A percentile compares a stretch with the other conserved stretches of the same genome.
These are phyloP conservation scores for Amauroascus verrucosus DNA, from an alignment of 2,329 filamentous ascomycete genomes.

Conservation along the genomic window DNA sequence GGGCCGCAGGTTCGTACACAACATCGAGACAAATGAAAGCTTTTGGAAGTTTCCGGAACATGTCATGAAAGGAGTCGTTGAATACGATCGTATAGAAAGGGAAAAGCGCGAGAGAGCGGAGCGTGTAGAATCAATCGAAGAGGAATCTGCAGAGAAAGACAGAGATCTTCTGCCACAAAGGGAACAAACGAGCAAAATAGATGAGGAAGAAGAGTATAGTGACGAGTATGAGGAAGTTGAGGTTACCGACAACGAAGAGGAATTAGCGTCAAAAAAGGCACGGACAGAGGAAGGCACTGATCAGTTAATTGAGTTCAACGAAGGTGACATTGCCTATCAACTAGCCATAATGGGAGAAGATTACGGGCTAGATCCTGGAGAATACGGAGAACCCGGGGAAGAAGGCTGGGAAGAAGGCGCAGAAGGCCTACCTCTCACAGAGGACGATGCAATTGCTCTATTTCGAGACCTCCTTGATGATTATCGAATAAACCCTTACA, in stretches of 20 bases:
- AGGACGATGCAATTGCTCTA: conserved; percentile 63
- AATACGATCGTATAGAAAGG: conserved; percentile 62
- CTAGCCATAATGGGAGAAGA: conserved; percentile 78
- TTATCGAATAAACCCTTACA: conserved; percentile 71
- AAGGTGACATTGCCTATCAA: conserved; percentile 90
- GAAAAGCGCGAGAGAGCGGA: conserved; percentile 52
- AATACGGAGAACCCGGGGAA: conserved; percentile 56
- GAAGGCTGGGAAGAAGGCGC: conserved; percentile 50
- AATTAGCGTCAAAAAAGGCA: conserved; percentile 42
- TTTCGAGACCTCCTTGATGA: conserved; percentile 85
- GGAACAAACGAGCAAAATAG: conserved; percentile 5
- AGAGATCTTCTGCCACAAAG: conserved; percentile 7
- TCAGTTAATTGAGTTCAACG: conserved; percentile 65
- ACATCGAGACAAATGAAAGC: conserved; percentile 73
- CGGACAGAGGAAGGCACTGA: conserved; percentile 43
- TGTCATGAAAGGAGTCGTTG: conserved; percentile 61
- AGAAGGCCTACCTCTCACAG: conserved; percentile 59
- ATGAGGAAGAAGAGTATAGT: conserved; percentile 41
- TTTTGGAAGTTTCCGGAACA: conserved; percentile 92
- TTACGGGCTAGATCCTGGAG: conserved; percentile 67
- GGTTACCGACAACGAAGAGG: conserved; percentile 51
- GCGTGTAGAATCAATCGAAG: conserved; percentile 22
- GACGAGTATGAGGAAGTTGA: conserved; percentile 71
- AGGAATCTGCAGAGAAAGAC: conserved; percentile 12
- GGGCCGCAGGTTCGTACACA: conserved; percentile 81